Base-by-base conservation (phyloP, 1,284 basidiomycete genomes). In the Tausonia pullulans region DNA sequence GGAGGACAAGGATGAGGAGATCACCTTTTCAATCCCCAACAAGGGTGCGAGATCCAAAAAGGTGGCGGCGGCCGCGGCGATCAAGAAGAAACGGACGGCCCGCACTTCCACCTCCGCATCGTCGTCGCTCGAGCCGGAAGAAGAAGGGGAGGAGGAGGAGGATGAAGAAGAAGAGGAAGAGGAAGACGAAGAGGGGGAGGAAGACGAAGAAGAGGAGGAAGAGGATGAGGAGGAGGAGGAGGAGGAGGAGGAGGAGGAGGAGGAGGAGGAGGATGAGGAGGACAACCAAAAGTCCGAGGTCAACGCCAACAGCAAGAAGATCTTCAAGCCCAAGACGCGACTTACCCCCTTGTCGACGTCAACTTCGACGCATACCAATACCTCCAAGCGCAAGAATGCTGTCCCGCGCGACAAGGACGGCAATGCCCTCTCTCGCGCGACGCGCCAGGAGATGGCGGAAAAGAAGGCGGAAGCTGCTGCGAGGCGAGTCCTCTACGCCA, bases 291-390 rank as follows among this genome's bases (percentile, higher is more conserved):
- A 58, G n/a, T 39, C 46, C 56, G n/a, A 44, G 56, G 11, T 53
- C 52, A 8, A 14, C 13, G 13, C 7, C 8, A 14, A 8, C 7
- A 41, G 53, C 39, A 39, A 55, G 39, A 27, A 27, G 52, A 43
- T n/a, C 39, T 14, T 39, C 57, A 58, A 58, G 57, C 43, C 43
- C 44, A 58, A 58, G 57, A 41, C 44, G 48, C 53, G 53, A 55
- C 53, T 41, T 41, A 16, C 53, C 43, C 53, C 27, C 53, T 14
- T 27, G 27, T 27, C 27, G 27, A 27, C 27, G 27, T 27, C 27
- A 27, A 27, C 27, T 27, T 27, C 27, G 27, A 27, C 27, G 27
- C 27, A 27, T 27, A 27, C 27, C 27, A 27, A 27, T 27, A 27
- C 27, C 27, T 27, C 27, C 2, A 27, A 27, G 27, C 27, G 27